These are phyloP conservation scores for Chlorella sp. DNA, from an alignment of 139 green algal genomes.

Conservation along the genomic window DNA sequence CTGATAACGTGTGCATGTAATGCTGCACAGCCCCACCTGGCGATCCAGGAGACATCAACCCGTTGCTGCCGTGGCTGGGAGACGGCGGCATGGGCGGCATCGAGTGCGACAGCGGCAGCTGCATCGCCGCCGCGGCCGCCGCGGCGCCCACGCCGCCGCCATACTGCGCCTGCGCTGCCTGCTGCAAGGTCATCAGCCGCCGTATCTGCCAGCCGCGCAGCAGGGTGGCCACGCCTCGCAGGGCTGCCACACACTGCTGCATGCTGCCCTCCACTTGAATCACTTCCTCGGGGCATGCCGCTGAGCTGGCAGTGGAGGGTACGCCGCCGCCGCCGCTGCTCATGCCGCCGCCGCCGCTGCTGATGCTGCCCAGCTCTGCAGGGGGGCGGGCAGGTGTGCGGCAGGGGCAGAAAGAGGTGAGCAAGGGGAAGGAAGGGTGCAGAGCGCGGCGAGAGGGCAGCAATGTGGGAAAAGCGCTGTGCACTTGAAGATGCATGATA, in stretches of 20 bases:
- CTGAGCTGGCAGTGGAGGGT: too few relatives aligned
- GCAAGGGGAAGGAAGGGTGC: too few relatives aligned
- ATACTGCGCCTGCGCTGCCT: conserved; percentile 7
- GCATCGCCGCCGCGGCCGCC: not conserved
- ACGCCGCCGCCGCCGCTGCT: conserved; percentile 1
- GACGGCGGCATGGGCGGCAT: not conserved
- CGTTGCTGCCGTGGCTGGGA: not conserved
- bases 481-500: not conserved
- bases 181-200: conserved; percentile 2
- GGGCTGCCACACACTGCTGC: conserved; percentile 36
- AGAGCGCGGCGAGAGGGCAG: too few relatives aligned
- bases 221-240: conserved; percentile 52
- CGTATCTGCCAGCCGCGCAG: conserved; percentile 49
- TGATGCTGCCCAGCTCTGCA: conserved; percentile 17
- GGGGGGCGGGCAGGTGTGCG: too few relatives aligned
- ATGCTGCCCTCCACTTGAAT: conserved; percentile 51
- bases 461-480: too few relatives aligned
- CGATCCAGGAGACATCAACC: not conserved
- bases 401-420: too few relatives aligned
- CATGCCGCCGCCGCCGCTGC: conserved; percentile 8
- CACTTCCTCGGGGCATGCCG: conserved; percentile 31
- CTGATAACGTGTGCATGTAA: not conserved
- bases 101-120: not conserved
- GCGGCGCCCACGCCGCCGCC: not conserved
- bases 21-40: conserved; percentile 2